Conservation (phyloP, 371 early-diverging fungal species). For the Mortierella sp. region DNA sequence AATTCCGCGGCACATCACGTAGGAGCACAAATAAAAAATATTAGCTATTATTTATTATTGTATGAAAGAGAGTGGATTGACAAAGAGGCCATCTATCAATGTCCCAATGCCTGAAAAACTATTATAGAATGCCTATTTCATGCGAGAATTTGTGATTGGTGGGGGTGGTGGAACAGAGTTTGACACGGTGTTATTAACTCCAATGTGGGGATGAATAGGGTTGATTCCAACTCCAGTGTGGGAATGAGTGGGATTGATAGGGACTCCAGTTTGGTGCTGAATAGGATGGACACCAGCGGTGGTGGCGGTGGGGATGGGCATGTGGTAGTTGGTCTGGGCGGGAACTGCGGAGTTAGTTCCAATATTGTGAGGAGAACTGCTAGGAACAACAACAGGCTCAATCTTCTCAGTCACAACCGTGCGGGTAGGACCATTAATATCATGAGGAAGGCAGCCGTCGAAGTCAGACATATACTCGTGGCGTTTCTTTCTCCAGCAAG, state of each 20-base stretch:
- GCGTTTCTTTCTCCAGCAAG: conserved; percentile 49
- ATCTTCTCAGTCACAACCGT: conserved; percentile 55
- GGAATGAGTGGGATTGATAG: neutral
- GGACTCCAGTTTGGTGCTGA: neutral
- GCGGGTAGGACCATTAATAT: conserved; percentile 31
- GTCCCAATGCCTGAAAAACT: neutral
- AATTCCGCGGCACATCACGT: conserved; percentile 23
- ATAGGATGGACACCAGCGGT: conserved; percentile 1
- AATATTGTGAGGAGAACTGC: no score
- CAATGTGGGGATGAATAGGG: no score
- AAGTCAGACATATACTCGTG: conserved; percentile 21
- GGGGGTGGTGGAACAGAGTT: neutral
- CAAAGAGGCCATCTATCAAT: neutral
- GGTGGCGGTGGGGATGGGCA: neutral
- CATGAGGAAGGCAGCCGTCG: neutral
- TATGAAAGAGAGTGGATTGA: neutral
- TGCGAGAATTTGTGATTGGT: neutral
- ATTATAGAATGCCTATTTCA: neutral
- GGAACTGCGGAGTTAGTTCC: neutral
- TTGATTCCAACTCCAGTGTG: neutral
- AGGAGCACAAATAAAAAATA: neutral
- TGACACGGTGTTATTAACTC: no score
- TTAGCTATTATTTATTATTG: neutral
- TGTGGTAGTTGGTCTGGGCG: neutral
- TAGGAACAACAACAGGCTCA: conserved; percentile 55